Evolutionary conservation across 352 stramenopile species (phyloP).

Genomic region (Globisporangium megalacanthum): DNA sequence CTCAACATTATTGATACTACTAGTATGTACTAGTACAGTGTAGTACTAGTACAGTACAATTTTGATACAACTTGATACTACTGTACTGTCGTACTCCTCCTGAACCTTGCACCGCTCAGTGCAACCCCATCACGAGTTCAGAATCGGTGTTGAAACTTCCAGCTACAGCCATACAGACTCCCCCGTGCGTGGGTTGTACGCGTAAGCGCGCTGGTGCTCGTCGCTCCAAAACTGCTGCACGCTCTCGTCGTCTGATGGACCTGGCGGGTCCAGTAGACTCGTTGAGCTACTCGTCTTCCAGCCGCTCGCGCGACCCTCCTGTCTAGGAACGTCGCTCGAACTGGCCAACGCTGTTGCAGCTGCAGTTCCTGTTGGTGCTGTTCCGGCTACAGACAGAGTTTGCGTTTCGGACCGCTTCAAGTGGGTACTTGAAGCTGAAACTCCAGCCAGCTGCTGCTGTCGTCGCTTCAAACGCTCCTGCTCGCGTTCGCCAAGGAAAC

Average conservation of each 20-base stretch:
- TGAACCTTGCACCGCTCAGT: too few relatives aligned
- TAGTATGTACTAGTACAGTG: too few relatives aligned
- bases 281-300: not conserved
- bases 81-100: too few relatives aligned
- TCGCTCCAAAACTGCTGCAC: constrained; percentile 54
- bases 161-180: constrained; percentile 36
- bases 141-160: not conserved
- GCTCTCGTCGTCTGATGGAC: constrained; percentile 13
- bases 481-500: constrained; percentile 37
- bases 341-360: too few relatives aligned
- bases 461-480: constrained; percentile 13
- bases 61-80: too few relatives aligned
- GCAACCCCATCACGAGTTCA: too few relatives aligned
- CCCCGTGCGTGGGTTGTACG: constrained; percentile 38
- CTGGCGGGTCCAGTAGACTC: not conserved
- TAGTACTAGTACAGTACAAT: too few relatives aligned
- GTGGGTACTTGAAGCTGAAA: not conserved
- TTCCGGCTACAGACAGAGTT: not conserved
- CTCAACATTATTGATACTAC: too few relatives aligned
- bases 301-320: not conserved
- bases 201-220: constrained; percentile 45
- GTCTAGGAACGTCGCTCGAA: not conserved
- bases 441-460: constrained; percentile 8
- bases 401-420: not conserved
- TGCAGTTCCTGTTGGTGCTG: too few relatives aligned